Base-by-base conservation (phyloP, 2,329 filamentous ascomycete species). In the Colletotrichum sublineola region DNA sequence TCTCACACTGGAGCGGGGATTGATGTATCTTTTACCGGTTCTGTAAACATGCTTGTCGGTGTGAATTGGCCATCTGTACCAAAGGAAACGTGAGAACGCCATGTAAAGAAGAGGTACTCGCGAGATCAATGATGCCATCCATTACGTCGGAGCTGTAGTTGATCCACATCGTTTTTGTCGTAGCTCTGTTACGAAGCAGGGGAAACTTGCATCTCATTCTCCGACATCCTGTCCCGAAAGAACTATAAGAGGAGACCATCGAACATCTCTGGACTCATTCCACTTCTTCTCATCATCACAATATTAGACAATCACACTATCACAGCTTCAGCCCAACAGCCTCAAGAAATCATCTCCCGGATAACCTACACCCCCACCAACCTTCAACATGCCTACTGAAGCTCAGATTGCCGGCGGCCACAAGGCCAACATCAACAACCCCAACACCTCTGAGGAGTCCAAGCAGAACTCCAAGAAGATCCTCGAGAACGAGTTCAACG, bases 381-480 rank as follows among this genome's bases (percentile, higher is more conserved):
- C 33, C 69, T 73, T 73, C 79, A 84, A 75, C 52, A 88, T 87
- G 85, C 79, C 85, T 80, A 81, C 83, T 74, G 82, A 86, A 75
- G 83, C 84, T 80, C 86, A 89, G 74, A 77, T 88, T 74, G 84
- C 86, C 75, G 86, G 86, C 71, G 88, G 88, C 79, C 88, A 90
- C 84, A 90, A 90, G 84, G 88, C 87, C 70, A 87, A 84, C 78
- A 76, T 89, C 73, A 86, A 85, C 79, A 89, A 89, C 82, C 86
- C 87, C 75, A 87, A 88, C 79, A 85, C 83, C 67, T 89, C 87
- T 0, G 77, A 88, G 63, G 86, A 88, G 78, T 80, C 87, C 70
- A 90, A 89, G 83, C 78, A 89, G 78, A 83, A 88, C 81, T 89
- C 87, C 68, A 83, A 82, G 71, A 78, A 86, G 50, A 80, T 89